These are phyloP conservation scores for Trametes gibbosa DNA, from an alignment of 768 basidiomycete genomes.

Conservation along the genomic window DNA sequence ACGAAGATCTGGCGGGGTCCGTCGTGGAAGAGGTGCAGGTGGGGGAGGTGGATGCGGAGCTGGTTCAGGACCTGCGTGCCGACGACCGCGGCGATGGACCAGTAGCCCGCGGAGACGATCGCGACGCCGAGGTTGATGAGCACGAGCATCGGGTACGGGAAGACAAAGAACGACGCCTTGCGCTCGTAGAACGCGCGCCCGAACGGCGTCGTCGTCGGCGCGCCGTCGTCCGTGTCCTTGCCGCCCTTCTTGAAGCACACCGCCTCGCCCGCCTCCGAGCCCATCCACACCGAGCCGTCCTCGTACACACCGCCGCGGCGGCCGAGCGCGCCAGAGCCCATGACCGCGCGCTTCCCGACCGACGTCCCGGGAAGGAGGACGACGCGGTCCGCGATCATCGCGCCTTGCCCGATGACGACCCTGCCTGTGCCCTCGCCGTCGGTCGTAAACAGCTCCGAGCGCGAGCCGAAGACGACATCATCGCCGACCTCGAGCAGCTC, in stretches of 20 bases:
- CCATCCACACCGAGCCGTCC: constrained; percentile 48
- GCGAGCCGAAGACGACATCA: constrained; percentile 49
- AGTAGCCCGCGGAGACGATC: constrained; percentile 39
- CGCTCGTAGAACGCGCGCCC: constrained; percentile 43
- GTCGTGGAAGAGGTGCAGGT: constrained; percentile 35
- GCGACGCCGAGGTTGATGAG: constrained; percentile 39
- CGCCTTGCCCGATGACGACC: constrained; percentile 42
- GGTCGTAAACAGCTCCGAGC: constrained; percentile 43
- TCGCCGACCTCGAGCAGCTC: constrained; percentile 49
- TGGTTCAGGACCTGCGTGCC: constrained; percentile 42
- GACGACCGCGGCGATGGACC: constrained; percentile 41
- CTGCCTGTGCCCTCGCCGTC: constrained; percentile 41
- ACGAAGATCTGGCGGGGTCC: constrained; percentile 40
- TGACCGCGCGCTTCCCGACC: constrained; percentile 41
- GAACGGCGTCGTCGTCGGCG: constrained; percentile 38
- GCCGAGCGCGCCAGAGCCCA: constrained; percentile 47
- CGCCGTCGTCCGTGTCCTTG: constrained; percentile 10
- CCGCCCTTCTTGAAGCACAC: constrained; percentile 20
- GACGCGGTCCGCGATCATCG: constrained; percentile 52
- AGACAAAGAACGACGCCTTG: constrained; percentile 40
- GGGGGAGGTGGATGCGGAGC: constrained; percentile 32
- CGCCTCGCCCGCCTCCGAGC: constrained; percentile 42
- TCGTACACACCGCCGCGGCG: constrained; percentile 39
- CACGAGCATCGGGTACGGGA: constrained; percentile 39
- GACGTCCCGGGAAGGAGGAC: constrained; percentile 43